Evolutionary conservation across 345 rosid species (phyloP).

Genomic region (Hibiscus tridactylites): DNA sequence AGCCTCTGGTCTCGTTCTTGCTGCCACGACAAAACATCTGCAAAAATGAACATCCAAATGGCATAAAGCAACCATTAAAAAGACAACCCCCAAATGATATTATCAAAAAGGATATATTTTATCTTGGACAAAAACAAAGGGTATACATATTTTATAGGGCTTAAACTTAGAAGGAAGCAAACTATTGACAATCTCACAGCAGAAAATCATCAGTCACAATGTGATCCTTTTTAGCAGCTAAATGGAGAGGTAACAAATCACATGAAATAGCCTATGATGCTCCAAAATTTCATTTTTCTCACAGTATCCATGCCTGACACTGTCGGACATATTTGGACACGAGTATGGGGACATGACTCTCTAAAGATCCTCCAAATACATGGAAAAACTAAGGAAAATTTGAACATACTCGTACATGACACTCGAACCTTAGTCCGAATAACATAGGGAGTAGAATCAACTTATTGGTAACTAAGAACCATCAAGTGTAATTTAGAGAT

Average conservation of each 20-base stretch:
- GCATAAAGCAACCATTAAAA: conserved; percentile 9
- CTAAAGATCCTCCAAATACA: not conserved
- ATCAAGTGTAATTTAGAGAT: not conserved
- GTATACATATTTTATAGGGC: not conserved
- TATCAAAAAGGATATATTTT: not conserved
- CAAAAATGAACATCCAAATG: conserved; percentile 14
- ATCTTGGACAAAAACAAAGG: not conserved
- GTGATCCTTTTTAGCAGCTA: not conserved
- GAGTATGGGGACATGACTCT: not conserved
- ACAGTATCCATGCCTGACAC: not conserved
- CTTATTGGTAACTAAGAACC: not conserved
- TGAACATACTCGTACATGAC: not conserved
- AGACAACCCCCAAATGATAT: not conserved
- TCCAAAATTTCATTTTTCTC: not conserved
- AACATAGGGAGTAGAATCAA: not conserved
- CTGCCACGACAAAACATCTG: conserved; percentile 98
- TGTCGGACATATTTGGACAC: not conserved
- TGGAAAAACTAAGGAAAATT: not conserved
- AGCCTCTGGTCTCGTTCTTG: conserved; percentile 88
- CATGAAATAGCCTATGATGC: not conserved
- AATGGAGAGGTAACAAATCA: not conserved
- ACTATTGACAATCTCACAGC: not conserved
- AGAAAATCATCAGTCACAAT: not conserved
- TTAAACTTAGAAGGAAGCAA: not conserved
- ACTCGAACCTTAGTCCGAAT: not conserved